Conservation (phyloP, 257 asterid species). For the Jasminum sambac region DNA sequence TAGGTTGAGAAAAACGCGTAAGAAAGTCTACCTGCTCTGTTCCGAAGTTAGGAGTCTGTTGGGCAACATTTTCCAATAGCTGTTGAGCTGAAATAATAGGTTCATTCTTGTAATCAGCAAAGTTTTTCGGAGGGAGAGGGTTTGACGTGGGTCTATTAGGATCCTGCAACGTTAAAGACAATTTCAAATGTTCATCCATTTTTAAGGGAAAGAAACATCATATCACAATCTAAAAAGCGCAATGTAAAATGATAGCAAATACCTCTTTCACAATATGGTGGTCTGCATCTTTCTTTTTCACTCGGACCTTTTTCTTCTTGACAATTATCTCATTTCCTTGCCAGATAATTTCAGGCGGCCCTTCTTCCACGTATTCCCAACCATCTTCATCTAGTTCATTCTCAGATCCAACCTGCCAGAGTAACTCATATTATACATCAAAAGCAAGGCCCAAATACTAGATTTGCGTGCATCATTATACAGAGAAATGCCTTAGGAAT, state of each 20-base stretch:
- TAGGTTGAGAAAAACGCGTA: conserved; percentile 9
- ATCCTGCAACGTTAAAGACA: conserved; percentile 51
- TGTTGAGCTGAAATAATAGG: conserved; percentile 76
- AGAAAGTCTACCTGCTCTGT: conserved; percentile 74
- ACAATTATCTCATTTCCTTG: conserved; percentile 96
- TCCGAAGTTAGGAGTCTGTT: conserved; percentile 95
- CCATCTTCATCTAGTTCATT: conserved; percentile 55
- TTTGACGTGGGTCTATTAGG: conserved; percentile 84
- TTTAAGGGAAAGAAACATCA: conserved; percentile 6
- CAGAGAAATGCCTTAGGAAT: neutral
- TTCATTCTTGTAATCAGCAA: conserved; percentile 54
- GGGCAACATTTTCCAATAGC: conserved; percentile 78
- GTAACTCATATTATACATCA: neutral
- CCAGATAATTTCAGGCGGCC: conserved; percentile 97
- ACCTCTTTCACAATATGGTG: conserved; percentile 52
- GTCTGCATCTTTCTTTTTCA: conserved; percentile 58
- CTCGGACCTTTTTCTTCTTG: conserved; percentile 78
- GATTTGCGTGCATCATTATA: conserved; percentile 2
- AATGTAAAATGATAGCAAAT: conserved; percentile 24
- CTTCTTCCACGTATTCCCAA: conserved; percentile 94
- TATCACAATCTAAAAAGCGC: conserved; percentile 3
- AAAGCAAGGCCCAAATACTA: conserved; percentile 5
- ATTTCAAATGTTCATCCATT: conserved; percentile 23
- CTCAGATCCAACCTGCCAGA: conserved; percentile 48
- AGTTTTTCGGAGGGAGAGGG: conserved; percentile 90